Evolutionary conservation across 1,139 yeast genomes (phyloP).

Genomic region (Hemisphaericaspora subhashii): DNA sequence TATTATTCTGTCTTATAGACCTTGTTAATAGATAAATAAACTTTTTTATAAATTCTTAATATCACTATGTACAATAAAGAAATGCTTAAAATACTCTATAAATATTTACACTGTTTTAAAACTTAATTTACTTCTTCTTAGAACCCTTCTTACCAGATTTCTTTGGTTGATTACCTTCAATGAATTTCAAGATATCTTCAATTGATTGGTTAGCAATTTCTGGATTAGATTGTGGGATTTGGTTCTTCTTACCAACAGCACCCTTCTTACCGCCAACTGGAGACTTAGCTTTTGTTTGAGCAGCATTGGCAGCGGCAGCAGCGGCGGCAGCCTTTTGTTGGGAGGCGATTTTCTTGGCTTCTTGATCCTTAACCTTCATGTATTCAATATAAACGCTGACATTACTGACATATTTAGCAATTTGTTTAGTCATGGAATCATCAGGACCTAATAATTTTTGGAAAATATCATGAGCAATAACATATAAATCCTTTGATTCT

Average conservation of each 20-base stretch:
- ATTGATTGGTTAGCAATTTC: slow-evolving; percentile 60
- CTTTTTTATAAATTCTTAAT: slow-evolving; percentile 7
- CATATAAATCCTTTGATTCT: slow-evolving; percentile 55
- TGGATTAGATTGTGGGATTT: slow-evolving; percentile 43
- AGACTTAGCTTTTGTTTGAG: slow-evolving; percentile 4
- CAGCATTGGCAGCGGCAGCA: slow-evolving; percentile 9
- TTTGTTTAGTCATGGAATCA: slow-evolving; percentile 61
- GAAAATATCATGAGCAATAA: slow-evolving; percentile 54
- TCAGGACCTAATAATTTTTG: slow-evolving; percentile 59
- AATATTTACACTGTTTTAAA: slow-evolving; percentile 3
- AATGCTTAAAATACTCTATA: slow-evolving; percentile 3
- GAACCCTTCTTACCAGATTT: slow-evolving; percentile 16
- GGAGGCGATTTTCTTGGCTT: slow-evolving; percentile 22
- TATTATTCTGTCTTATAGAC: background rate
- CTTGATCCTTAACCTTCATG: slow-evolving; percentile 30
- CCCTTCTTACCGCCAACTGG: slow-evolving; percentile 18
- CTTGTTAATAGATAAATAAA: slow-evolving; percentile 7
- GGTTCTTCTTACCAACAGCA: slow-evolving; percentile 25
- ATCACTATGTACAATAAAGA: slow-evolving; percentile 14
- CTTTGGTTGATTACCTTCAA: slow-evolving; percentile 48
- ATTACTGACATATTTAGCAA: slow-evolving; percentile 60
- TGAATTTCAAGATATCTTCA: slow-evolving; percentile 66
- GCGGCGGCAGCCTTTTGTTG: slow-evolving; percentile 16
- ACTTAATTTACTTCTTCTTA: slow-evolving; percentile 13
- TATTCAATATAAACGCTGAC: slow-evolving; percentile 42